These are phyloP conservation scores for Fusarium udum DNA, from an alignment of 2,329 filamentous ascomycete species.

Conservation along the genomic window DNA sequence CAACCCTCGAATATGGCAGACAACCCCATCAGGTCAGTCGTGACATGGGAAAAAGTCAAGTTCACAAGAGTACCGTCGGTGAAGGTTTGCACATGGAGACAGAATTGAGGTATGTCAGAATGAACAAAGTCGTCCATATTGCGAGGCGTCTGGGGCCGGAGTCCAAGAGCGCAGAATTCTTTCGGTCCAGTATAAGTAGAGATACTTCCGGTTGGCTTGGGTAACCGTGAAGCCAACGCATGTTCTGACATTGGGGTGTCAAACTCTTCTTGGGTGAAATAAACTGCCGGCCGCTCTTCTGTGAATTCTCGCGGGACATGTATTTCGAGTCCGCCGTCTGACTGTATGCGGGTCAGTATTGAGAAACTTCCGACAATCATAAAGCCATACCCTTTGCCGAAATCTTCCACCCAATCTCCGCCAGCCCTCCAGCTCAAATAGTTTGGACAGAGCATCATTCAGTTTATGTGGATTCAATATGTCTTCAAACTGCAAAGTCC, in stretches of 20 bases:
- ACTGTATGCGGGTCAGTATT: background rate
- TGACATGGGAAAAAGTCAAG: conserved; percentile 9
- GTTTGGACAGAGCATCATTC: background rate
- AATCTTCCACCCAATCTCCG: conserved; percentile 18
- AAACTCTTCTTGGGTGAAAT: conserved; percentile 6
- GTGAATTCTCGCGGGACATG: conserved; percentile 2
- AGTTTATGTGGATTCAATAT: conserved; percentile 4
- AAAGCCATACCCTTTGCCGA: background rate
- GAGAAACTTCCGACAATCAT: fast-evolving
- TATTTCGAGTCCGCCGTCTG: conserved; percentile 7
- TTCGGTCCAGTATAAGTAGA: conserved; percentile 3
- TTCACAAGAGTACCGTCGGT: conserved; percentile 20
- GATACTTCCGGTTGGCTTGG: background rate
- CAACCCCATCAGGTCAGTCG: conserved; percentile 16
- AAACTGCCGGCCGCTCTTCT: background rate
- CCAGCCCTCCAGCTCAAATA: conserved; percentile 12
- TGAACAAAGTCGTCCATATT: conserved; percentile 14
- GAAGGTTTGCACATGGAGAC: conserved; percentile 16
- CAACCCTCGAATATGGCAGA: conserved; percentile 16
- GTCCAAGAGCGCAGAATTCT: conserved; percentile 12
- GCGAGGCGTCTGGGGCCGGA: background rate
- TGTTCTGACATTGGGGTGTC: background rate
- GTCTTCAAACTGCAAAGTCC: conserved; percentile 24
- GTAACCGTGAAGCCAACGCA: conserved; percentile 6
- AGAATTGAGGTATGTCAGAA: conserved; percentile 15